Conservation (phyloP, 495 filamentous ascomycete genomes). For the Chaetomium fimeti region DNA sequence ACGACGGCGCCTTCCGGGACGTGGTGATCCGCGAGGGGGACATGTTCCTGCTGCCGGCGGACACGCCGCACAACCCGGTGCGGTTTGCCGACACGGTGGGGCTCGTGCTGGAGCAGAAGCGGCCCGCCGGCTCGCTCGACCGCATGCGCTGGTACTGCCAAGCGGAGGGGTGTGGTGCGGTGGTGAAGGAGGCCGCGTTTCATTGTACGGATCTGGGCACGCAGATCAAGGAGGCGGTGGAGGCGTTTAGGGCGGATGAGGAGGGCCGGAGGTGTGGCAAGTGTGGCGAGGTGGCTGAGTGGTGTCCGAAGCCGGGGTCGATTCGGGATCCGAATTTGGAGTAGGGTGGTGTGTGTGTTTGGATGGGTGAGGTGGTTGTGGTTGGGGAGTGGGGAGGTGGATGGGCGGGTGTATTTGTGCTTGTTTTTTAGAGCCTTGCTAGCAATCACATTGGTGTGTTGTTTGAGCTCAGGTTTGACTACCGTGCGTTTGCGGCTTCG, state of each 20-base stretch:
- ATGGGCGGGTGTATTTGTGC: background rate
- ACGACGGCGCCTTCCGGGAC: constrained; percentile 69
- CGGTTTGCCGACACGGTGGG: constrained; percentile 67
- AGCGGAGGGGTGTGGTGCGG: constrained; percentile 53
- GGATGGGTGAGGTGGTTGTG: background rate
- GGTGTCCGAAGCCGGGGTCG: constrained; percentile 48
- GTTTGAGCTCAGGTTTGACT: background rate
- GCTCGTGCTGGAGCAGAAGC: constrained; percentile 83
- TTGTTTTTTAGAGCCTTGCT: background rate
- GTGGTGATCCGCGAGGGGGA: constrained; percentile 89
- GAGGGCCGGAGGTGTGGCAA: constrained; percentile 71
- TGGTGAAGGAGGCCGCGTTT: constrained; percentile 85
- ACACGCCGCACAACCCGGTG: constrained; percentile 81
- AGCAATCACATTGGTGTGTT: background rate
- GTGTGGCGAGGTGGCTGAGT: constrained; percentile 72
- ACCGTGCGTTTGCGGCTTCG: too few species aligned
- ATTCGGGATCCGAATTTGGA: constrained; percentile 54
- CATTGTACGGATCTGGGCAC: constrained; percentile 92
- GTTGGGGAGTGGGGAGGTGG: background rate
- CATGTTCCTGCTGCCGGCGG: constrained; percentile 87
- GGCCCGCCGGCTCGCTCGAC: constrained; percentile 70
- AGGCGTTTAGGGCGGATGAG: constrained; percentile 70
- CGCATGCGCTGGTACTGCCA: constrained; percentile 88
- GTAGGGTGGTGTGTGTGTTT: constrained; percentile 19
- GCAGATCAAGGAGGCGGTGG: constrained; percentile 92